Conservation (phyloP, 2,329 filamentous ascomycete genomes). For the Trichoderma citrinoviride region DNA sequence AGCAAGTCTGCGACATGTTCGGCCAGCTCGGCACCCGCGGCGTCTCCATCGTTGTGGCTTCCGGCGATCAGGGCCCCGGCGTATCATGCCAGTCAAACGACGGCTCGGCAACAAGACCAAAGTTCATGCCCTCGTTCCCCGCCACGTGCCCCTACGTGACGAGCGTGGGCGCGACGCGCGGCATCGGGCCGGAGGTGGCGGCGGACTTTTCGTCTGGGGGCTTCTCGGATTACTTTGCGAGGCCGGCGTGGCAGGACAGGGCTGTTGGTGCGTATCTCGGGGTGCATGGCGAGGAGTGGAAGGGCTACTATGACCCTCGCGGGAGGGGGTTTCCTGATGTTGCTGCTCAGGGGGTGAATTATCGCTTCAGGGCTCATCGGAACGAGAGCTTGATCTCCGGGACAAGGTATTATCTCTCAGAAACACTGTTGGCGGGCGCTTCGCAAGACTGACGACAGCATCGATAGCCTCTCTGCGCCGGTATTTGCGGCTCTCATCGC, state of each 20-base stretch:
- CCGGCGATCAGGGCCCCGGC: constrained; percentile 53
- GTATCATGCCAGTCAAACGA: constrained; percentile 39
- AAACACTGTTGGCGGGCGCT: neutral
- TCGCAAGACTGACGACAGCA: constrained; percentile 2
- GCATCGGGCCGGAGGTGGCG: constrained; percentile 49
- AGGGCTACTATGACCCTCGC: constrained; percentile 41
- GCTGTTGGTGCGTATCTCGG: constrained; percentile 46
- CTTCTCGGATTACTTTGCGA: constrained; percentile 48
- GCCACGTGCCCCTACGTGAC: constrained; percentile 60
- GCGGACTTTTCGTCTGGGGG: constrained; percentile 53
- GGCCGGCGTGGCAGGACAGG: constrained; percentile 45
- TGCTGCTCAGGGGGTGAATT: constrained; percentile 48
- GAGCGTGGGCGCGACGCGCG: constrained; percentile 57
- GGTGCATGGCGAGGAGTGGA: constrained; percentile 49
- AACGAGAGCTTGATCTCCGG: constrained; percentile 31
- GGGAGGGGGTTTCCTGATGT: constrained; percentile 63
- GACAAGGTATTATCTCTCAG: constrained; percentile 32
- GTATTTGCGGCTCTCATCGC: constrained; percentile 61
- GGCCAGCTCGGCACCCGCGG: constrained; percentile 64
- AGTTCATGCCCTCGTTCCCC: constrained; percentile 38
- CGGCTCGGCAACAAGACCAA: constrained; percentile 33
- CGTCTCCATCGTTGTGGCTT: constrained; percentile 63
- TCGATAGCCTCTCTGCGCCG: constrained; percentile 55
- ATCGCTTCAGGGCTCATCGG: constrained; percentile 36
- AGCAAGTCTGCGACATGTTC: constrained; percentile 54